Conservation (phyloP, 805 yeast species). For the Pichia scutulata region DNA sequence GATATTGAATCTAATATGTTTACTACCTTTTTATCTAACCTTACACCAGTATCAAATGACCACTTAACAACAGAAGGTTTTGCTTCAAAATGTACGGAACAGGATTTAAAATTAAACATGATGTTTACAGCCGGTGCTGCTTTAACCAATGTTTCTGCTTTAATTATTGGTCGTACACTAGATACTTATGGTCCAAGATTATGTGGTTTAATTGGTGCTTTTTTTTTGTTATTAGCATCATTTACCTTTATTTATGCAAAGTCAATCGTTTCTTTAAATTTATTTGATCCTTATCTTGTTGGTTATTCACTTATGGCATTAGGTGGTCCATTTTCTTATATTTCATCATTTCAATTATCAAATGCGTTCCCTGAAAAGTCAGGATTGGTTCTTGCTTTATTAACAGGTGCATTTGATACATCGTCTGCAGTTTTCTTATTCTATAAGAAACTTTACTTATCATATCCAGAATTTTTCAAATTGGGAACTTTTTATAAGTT, state of each 20-base stretch:
- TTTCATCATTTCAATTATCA: constrained; percentile 49
- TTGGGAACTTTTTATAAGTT: constrained; percentile 38
- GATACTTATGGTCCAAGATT: constrained; percentile 45
- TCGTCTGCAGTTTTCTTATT: constrained; percentile 47
- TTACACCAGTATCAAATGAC: constrained; percentile 4
- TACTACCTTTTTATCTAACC: neutral
- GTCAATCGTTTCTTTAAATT: constrained; percentile 11
- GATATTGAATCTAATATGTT: neutral
- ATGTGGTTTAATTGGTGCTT: constrained; percentile 47
- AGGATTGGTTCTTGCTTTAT: constrained; percentile 44
- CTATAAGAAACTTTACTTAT: constrained; percentile 35
- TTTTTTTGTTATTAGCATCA: constrained; percentile 39
- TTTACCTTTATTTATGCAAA: constrained; percentile 37
- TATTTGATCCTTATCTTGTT: constrained; percentile 42
- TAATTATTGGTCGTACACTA: constrained; percentile 41
- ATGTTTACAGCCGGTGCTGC: constrained; percentile 55
- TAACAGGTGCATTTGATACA: constrained; percentile 55
- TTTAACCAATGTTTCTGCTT: constrained; percentile 46
- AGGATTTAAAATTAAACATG: constrained; percentile 48
- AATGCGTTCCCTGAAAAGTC: constrained; percentile 48
- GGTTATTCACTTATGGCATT: constrained; percentile 48
- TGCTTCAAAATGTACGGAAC: constrained; percentile 40
- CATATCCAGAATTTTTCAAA: constrained; percentile 29
- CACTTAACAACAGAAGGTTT: constrained; percentile 18
- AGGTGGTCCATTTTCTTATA: constrained; percentile 52